Evolutionary conservation across 2,329 filamentous ascomycete species (phyloP), one percentile per base, ranked within the genome.

Genomic region (Cytospora paraplurivora): DNA sequence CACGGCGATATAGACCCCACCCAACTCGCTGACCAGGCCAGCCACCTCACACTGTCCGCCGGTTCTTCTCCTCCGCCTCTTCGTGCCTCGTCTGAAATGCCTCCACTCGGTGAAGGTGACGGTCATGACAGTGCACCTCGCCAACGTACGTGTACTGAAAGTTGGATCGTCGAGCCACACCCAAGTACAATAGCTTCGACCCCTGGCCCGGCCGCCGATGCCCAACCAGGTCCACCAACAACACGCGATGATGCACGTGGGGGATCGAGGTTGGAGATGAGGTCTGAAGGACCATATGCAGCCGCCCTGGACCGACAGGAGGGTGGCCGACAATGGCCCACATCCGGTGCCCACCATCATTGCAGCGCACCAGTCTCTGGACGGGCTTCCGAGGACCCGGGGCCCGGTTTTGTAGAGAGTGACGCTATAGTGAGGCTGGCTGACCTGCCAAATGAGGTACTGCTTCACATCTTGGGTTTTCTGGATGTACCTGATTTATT

Each of bases 401-500:
- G 27, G 15, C 35, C 35, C 17, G 33, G 47, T 27, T 19, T 37
- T 41, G 19, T 37, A 38, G 37, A 15, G 21, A 49, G 37, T 57
- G 53, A 52, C 34, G 58, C 38, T 38, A n/a, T 27, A 38, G 17
- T 62, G 33, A 56, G 53, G 33, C 77, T 74, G 38, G 76, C 78
- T 59, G 72, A 74, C 50, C 74, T 87, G 54, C 85, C 85, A 32
- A 85, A 82, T 72, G 85, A 87, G 73, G 72, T 87, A 34, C 72
- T 87, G 59, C 78, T 83, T 66, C 79, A 84, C 62, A 82, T 87
- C 50, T 74, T 86, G 66, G 77, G 79, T 59, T 84, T 81, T 68
- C 74, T 87, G 62, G 85, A 87, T 66, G 82, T 87, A 53, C 77
- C 77, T 70, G 85, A 87, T 72, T 72, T 87, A 64, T 74, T 87